A percentile compares a stretch with the other conserved stretches of the same genome.
phyloP scores from a whole-genome alignment of 2,329 filamentous ascomycete species.

The Basipetospora chlamydospora region DNA sequence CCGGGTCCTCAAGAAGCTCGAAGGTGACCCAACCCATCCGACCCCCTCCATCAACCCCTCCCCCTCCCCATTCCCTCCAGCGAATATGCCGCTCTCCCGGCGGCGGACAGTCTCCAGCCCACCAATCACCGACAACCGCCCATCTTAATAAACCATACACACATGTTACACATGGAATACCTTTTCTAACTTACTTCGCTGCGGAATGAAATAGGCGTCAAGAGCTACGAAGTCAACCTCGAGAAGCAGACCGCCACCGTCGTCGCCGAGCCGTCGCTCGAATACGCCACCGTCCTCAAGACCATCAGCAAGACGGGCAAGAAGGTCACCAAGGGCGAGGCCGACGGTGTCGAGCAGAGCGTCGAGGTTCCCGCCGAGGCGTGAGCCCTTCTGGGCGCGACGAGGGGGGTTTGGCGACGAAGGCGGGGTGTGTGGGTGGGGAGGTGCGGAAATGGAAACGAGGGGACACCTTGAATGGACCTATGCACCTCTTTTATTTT shows the following conservation, averaged over 20 bases:
- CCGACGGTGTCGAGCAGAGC: slow-evolving; percentile 46
- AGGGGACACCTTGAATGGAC: too few species aligned
- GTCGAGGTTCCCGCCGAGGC: slow-evolving; percentile 28
- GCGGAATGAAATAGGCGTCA: slow-evolving; percentile 75
- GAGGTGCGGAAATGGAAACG: too few species aligned
- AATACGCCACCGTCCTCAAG: slow-evolving; percentile 67
- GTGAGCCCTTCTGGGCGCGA: slow-evolving; percentile 6
- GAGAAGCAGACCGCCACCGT: slow-evolving; percentile 73
- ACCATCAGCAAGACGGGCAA: slow-evolving; percentile 96
- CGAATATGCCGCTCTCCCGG: too few species aligned
- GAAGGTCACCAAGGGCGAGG: slow-evolving; percentile 65
- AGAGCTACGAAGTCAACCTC: slow-evolving; percentile 75
- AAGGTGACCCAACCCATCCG: slow-evolving; percentile 57
- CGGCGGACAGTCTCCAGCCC: too few species aligned
- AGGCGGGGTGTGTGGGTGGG: too few species aligned
- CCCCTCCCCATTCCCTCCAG: neutral
- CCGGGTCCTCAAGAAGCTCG: slow-evolving; percentile 80
- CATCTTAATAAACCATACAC: too few species aligned
- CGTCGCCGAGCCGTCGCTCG: slow-evolving; percentile 50
- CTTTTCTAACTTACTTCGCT: too few species aligned
- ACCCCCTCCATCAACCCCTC: neutral
- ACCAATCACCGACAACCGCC: too few species aligned
- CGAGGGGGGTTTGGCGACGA: neutral
- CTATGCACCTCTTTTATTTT: neutral
- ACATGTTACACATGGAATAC: too few species aligned